phyloP scores from a whole-genome alignment of 2,329 filamentous ascomycete genomes.

The Trichoderma sp. region DNA sequence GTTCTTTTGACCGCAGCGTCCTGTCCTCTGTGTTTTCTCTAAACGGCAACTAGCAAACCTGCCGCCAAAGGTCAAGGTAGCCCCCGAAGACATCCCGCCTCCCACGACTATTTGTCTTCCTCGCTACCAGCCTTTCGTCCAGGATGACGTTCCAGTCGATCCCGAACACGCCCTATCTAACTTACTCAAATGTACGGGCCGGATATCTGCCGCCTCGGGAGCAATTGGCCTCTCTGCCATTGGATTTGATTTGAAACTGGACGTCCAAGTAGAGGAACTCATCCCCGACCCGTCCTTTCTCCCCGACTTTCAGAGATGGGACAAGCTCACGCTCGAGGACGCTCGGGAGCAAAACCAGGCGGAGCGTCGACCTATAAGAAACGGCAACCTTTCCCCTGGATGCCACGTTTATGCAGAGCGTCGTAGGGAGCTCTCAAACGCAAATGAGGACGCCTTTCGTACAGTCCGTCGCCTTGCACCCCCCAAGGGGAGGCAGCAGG shows the following conservation, averaged over 20 bases:
- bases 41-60: conserved; percentile 25
- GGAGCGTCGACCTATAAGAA: conserved; percentile 50
- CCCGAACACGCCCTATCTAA: conserved; percentile 43
- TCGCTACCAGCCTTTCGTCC: conserved; percentile 40
- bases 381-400: conserved; percentile 55
- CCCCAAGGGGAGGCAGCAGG: conserved; percentile 51
- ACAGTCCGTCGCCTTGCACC: conserved; percentile 58
- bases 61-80: conserved; percentile 30
- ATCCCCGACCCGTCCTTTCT: conserved; percentile 54
- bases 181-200: conserved; percentile 53
- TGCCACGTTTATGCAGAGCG: conserved; percentile 59
- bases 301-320: conserved; percentile 55
- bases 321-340: conserved; percentile 48
- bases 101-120: conserved; percentile 56
- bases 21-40: background rate
- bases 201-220: conserved; percentile 40
- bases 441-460: conserved; percentile 59
- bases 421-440: conserved; percentile 53
- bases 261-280: conserved; percentile 49
- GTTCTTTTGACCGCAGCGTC: background rate
- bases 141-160: conserved; percentile 32
- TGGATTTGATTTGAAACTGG: conserved; percentile 53
- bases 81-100: conserved; percentile 54
- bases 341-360: conserved; percentile 48
- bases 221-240: conserved; percentile 55